phyloP scores from a whole-genome alignment of 2,329 filamentous ascomycete genomes.

The Aspergillus aculeatinus region DNA sequence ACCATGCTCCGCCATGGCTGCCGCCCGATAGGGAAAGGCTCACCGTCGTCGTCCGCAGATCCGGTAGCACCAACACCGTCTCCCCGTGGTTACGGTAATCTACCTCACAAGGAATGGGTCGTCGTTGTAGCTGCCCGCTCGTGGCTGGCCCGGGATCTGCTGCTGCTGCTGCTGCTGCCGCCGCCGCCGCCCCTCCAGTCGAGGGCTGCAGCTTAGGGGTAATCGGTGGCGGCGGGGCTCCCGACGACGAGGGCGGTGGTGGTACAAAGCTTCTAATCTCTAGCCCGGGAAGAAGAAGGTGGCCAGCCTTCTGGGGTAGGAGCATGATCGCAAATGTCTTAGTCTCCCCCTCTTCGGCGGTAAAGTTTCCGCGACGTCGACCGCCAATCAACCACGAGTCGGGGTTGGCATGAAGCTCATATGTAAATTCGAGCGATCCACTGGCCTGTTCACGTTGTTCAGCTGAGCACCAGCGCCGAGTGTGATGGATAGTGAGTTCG shows the following conservation, averaged over 20 bases:
- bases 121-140: conserved; percentile 25
- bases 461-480: conserved; percentile 52
- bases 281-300: conserved; percentile 72
- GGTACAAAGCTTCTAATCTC: conserved; percentile 68
- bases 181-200: conserved; percentile 15
- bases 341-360: conserved; percentile 46
- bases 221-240: background rate
- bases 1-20: conserved; percentile 55
- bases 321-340: conserved; percentile 67
- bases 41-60: conserved; percentile 70
- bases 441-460: conserved; percentile 32
- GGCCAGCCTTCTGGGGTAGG: conserved; percentile 76
- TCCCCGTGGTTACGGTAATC: conserved; percentile 78
- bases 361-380: conserved; percentile 74
- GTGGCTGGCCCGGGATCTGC: background rate
- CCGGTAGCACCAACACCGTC: conserved; percentile 70
- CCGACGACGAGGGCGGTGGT: conserved; percentile 24
- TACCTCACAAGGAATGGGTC: conserved; percentile 65
- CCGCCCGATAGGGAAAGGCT: conserved; percentile 67
- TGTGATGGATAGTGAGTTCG: conserved; percentile 53
- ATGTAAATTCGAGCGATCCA: conserved; percentile 70
- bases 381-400: conserved; percentile 87
- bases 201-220: conserved; percentile 17
- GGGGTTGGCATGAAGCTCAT: conserved; percentile 71
- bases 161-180: conserved; percentile 16